These are phyloP conservation scores for Zymoseptoria crescenta DNA, from an alignment of 2,329 filamentous ascomycete species.

Conservation along the genomic window DNA sequence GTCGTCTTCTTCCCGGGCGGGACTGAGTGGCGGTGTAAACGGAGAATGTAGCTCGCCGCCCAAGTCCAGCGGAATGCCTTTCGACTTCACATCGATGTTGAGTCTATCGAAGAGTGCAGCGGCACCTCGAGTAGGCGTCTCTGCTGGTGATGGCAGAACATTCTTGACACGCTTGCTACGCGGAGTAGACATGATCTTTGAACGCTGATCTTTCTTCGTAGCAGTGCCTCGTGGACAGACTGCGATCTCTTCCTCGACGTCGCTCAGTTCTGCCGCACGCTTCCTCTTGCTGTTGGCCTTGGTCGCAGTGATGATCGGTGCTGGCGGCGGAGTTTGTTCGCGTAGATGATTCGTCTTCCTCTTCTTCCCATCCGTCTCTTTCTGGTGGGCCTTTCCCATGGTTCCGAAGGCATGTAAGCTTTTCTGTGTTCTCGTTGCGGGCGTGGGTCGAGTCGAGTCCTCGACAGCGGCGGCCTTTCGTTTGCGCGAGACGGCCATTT, in stretches of 20 bases:
- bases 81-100: conserved; percentile 20
- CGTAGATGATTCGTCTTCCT: conserved; percentile 15
- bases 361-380: conserved; percentile 12
- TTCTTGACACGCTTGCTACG: conserved; percentile 29
- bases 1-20: conserved; percentile 13
- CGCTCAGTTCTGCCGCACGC: conserved; percentile 16
- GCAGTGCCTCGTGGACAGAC: conserved; percentile 1
- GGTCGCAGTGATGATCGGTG: conserved; percentile 1
- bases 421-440: conserved; percentile 12
- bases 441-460: conserved; percentile 12
- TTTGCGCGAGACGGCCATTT: conserved; percentile 23
- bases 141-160: conserved; percentile 21
- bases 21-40: conserved; percentile 29
- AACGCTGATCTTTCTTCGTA: conserved; percentile 2
- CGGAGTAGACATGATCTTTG: conserved; percentile 19
- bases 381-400: conserved; percentile 12
- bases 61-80: conserved; percentile 16
- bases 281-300: conserved; percentile 21
- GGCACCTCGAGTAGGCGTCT: conserved; percentile 31
- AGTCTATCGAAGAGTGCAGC: conserved; percentile 29
- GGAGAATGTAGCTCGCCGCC: conserved; percentile 14
- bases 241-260: conserved; percentile 17
- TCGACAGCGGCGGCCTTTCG: conserved; percentile 22
- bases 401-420: conserved; percentile 20
- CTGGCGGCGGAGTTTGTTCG: conserved; percentile 14